Evolutionary conservation across 495 filamentous ascomycete species (phyloP).

Genomic region (Penicillium turbatum): DNA sequence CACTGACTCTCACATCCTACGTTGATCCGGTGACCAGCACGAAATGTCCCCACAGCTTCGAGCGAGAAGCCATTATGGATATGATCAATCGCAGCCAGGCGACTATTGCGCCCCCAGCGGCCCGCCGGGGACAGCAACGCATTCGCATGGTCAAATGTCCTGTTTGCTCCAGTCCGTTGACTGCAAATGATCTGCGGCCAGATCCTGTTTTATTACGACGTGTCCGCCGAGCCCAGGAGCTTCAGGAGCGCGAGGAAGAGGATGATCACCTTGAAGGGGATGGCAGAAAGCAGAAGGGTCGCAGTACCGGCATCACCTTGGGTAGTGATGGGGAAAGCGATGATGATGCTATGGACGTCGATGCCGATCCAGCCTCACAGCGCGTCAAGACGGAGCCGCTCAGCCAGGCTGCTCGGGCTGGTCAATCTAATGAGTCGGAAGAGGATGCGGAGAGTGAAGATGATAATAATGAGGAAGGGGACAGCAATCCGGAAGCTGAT

Average conservation of each 20-base stretch:
- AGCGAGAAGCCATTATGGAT: constrained; percentile 63
- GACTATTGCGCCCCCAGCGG: constrained; percentile 18
- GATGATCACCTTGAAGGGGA: constrained; percentile 31
- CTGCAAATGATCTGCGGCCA: constrained; percentile 36
- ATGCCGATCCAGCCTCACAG: constrained; percentile 8
- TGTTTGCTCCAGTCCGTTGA: constrained; percentile 41
- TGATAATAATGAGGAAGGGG: neutral
- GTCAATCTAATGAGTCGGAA: neutral
- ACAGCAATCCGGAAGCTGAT: neutral
- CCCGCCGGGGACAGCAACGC: constrained; percentile 20
- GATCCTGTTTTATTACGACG: constrained; percentile 43
- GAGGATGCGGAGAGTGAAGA: neutral
- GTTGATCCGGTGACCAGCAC: constrained; percentile 67
- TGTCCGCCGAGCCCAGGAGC: constrained; percentile 36
- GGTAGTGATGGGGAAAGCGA: constrained; percentile 19
- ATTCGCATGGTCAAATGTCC: constrained; percentile 42
- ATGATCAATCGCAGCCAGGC: constrained; percentile 49
- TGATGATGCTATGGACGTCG: constrained; percentile 25
- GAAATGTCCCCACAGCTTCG: constrained; percentile 80
- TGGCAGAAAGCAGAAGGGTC: constrained; percentile 3
- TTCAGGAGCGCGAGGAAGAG: constrained; percentile 34
- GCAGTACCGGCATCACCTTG: constrained; percentile 14
- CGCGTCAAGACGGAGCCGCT: constrained; percentile 3
- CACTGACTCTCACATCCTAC: constrained; percentile 72
- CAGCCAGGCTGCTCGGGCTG: neutral